phyloP scores from a whole-genome alignment of 495 filamentous ascomycete genomes.

The Neurospora hispaniola region DNA sequence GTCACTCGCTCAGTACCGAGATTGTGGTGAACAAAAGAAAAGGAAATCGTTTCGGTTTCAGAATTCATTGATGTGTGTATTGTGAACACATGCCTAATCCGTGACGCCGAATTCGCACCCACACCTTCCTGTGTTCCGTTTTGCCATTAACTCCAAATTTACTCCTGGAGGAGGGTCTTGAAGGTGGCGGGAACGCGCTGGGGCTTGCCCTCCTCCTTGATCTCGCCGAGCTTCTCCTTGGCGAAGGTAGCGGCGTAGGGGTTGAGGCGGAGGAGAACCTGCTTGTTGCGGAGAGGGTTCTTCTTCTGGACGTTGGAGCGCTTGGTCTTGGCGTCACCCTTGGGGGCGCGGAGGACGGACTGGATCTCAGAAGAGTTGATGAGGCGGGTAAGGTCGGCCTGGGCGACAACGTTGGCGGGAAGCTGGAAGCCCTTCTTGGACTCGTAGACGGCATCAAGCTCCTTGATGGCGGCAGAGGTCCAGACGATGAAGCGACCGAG shows the following conservation, averaged over 20 bases:
- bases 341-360: slow-evolving; percentile 77
- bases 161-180: slow-evolving; percentile 29
- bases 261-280: slow-evolving; percentile 93
- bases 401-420: slow-evolving; percentile 74
- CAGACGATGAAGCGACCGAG: slow-evolving; percentile 98
- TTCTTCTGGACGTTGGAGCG: slow-evolving; percentile 90
- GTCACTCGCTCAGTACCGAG: background rate
- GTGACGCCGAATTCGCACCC: slow-evolving; percentile 28
- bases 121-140: slow-evolving; percentile 9
- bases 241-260: slow-evolving; percentile 84
- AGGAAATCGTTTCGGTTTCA: slow-evolving; percentile 19
- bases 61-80: slow-evolving; percentile 25
- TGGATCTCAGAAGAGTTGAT: slow-evolving; percentile 99
- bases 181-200: slow-evolving; percentile 24
- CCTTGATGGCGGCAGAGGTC: slow-evolving; percentile 92
- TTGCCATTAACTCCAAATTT: background rate
- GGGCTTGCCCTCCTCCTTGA: slow-evolving; percentile 32
- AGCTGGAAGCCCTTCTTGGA: slow-evolving; percentile 98
- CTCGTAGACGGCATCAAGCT: slow-evolving; percentile 93
- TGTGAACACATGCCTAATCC: slow-evolving; percentile 25
- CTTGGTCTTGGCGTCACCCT: slow-evolving; percentile 86
- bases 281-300: slow-evolving; percentile 97
- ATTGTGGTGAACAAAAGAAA: background rate
- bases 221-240: slow-evolving; percentile 48
- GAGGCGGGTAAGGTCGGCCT: slow-evolving; percentile 87